These are phyloP conservation scores for Moringa oleifera DNA, from an alignment of 345 rosid species.

Conservation along the genomic window DNA sequence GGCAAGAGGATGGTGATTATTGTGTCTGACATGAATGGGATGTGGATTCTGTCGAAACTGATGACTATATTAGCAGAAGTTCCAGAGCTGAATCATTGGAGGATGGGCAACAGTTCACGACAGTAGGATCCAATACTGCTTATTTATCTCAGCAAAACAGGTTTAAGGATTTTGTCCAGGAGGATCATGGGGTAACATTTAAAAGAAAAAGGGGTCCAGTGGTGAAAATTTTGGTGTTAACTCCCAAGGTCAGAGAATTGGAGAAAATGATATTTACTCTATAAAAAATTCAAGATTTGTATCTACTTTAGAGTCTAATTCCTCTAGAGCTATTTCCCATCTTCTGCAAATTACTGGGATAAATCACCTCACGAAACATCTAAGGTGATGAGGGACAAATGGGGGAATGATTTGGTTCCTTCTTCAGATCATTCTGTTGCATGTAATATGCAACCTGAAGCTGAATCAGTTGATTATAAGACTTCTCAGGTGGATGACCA, in stretches of 20 bases:
- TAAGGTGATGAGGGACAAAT: conserved; percentile 9
- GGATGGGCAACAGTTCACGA: conserved; percentile 2
- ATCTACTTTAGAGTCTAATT: conserved; percentile 5
- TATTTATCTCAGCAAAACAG: conserved; percentile 6
- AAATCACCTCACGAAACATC: conserved; percentile 1
- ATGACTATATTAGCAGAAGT: conserved; percentile 4
- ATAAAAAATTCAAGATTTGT: conserved; percentile 4
- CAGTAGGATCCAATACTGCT: conserved; percentile 4
- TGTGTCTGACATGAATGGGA: conserved; percentile 7
- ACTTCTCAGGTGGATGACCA: conserved; percentile 10
- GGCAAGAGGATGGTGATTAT: conserved; percentile 5
- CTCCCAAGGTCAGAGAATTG: not conserved
- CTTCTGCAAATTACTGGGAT: conserved; percentile 17
- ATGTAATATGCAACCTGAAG: not conserved
- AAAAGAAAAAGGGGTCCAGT: not conserved
- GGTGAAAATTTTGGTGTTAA: not conserved
- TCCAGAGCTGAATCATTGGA: not conserved
- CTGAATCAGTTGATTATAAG: not conserved
- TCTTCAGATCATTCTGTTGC: conserved; percentile 1
- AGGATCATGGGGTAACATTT: too few species aligned
- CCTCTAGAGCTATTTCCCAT: conserved; percentile 7
- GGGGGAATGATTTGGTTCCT: conserved; percentile 2
- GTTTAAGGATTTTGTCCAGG: not conserved
- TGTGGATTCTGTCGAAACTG: not conserved
- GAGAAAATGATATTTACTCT: not conserved